Evolutionary conservation across 1,284 basidiomycete species (phyloP).

Genomic region (Ustilago esculenta): DNA sequence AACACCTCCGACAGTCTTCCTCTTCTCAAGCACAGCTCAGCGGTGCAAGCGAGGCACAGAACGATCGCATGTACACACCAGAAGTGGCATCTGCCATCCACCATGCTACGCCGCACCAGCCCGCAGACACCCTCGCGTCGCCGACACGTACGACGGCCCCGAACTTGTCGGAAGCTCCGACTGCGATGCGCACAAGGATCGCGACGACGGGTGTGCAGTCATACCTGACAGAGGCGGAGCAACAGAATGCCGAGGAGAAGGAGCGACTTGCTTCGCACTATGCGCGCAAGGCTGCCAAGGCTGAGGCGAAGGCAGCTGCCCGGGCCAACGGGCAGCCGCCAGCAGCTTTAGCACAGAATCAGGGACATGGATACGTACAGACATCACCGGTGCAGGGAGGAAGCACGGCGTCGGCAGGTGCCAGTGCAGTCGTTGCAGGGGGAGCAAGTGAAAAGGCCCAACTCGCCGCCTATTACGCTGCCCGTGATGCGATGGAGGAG

Average conservation of each 20-base stretch:
- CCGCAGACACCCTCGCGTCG: constrained; percentile 23
- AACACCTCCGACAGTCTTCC: constrained; percentile 18
- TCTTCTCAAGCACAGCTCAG: background rate
- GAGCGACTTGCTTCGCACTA: constrained; percentile 44
- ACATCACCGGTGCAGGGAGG: background rate
- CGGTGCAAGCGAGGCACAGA: background rate
- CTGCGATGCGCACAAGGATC: too few relatives aligned
- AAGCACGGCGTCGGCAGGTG: background rate
- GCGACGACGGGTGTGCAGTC: constrained; percentile 10
- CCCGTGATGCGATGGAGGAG: constrained; percentile 33
- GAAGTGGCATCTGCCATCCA: constrained; percentile 39
- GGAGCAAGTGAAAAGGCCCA: constrained; percentile 42
- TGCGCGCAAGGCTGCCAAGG: constrained; percentile 32
- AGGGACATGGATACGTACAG: too few relatives aligned
- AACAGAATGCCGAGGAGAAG: constrained; percentile 40
- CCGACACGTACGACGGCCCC: constrained; percentile 6
- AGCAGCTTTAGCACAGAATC: too few relatives aligned
- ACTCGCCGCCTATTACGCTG: constrained; percentile 46
- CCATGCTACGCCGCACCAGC: constrained; percentile 37
- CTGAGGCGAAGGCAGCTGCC: constrained; percentile 30
- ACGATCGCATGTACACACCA: constrained; percentile 17
- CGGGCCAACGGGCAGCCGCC: background rate
- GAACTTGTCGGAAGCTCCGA: background rate
- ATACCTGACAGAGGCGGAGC: constrained; percentile 40
- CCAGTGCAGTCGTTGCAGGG: too few relatives aligned